Evolutionary conservation across 257 asterid genomes (phyloP), one percentile per base, ranked within the genome.

Genomic region (Anisodus acutangulus): DNA sequence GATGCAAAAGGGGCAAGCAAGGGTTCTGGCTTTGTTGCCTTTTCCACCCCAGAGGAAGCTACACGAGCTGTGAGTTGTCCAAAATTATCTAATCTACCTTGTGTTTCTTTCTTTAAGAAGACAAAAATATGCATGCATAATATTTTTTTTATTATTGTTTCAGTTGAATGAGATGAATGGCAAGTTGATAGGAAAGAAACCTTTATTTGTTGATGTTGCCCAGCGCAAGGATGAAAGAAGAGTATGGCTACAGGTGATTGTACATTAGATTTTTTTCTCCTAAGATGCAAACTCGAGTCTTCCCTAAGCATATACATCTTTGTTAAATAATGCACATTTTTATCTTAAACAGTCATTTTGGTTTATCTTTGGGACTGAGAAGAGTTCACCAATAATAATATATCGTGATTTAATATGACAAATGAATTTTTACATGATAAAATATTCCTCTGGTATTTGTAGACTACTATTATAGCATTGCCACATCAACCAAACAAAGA

Each of bases 21-120:
- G 86, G 98, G 98, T 54, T 87, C 96, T 17, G 98, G 98, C 49
- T 95, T 95, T 88, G 97, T 95, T 76, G 98, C 98, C 26, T 92
- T 92, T 88, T 89, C 98, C 9, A 85, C 88, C 49, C 86, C 94
- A 6, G 98, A 93, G 79, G 97, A 93, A 88, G 98, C 98, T 37
- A 80, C 83, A 19, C 93, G 84, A 88, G 98, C 98, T 17, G 98
- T 95, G 89, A 88, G 92, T 81, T 86, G 49, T 82, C 12, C 79
- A 16, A 62, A 43, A 26, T 74, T 26, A 41, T 76, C 81, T 76
- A 12, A 31, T 76, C 1, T 70, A 31, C 11, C 68, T 15, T 82
- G 57, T 63, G 26, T 82, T 8, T 6, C 39, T 69, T 63, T 60
- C 8, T 37, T 7, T 81, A 41, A 47, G 16, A 1, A 43, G 79